phyloP scores from a whole-genome alignment of 805 yeast species.

The Candida ascalaphidarum region DNA sequence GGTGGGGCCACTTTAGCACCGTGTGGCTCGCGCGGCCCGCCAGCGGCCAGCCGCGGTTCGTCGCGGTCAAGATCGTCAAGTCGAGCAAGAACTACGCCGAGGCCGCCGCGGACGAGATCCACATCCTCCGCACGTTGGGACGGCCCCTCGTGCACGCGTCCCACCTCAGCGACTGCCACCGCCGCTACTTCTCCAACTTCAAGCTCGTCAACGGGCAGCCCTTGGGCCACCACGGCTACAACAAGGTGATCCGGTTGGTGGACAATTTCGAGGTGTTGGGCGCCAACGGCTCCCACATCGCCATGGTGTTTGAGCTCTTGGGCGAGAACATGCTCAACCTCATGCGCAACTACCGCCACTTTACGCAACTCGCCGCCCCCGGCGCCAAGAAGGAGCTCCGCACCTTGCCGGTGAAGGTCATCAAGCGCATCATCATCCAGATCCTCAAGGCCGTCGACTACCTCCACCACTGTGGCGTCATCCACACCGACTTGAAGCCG shows the following conservation, averaged over 20 bases:
- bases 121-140: constrained; percentile 32
- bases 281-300: constrained; percentile 56
- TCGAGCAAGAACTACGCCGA: constrained; percentile 45
- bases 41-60: constrained; percentile 9
- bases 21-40: constrained; percentile 49
- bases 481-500: constrained; percentile 18
- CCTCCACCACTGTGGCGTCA: constrained; percentile 57
- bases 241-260: constrained; percentile 42
- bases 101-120: constrained; percentile 60
- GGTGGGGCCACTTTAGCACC: constrained; percentile 68
- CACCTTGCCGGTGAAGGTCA: constrained; percentile 41
- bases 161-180: constrained; percentile 2
- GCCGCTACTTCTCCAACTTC: too few species aligned
- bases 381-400: constrained; percentile 1
- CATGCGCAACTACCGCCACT: constrained; percentile 32
- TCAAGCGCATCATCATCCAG: constrained; percentile 50
- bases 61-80: constrained; percentile 56
- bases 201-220: too few species aligned
- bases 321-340: constrained; percentile 53
- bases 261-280: constrained; percentile 52
- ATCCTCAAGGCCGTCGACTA: constrained; percentile 48
- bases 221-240: constrained; percentile 34
- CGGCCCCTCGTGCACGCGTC: constrained; percentile 11
- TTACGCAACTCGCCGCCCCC: constrained; percentile 35
- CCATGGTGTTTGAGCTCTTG: constrained; percentile 59